Evolutionary conservation across 768 basidiomycete species (phyloP), one percentile per base, ranked within the genome.

Genomic region (Epithele typhae): DNA sequence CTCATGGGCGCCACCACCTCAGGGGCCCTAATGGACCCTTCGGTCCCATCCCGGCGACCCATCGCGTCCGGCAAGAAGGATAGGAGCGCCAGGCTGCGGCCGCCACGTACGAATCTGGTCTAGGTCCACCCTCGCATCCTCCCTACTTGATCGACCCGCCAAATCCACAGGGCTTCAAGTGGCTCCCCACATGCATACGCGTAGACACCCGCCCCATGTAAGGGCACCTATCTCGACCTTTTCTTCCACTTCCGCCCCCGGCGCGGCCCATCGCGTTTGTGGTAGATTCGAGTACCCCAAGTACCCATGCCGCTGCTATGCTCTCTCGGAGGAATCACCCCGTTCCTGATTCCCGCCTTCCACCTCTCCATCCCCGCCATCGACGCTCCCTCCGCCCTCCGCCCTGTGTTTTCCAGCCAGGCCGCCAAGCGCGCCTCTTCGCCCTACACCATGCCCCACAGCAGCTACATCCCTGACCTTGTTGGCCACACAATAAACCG

Each of bases 401-500:
- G 24, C n/a, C n/a, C n/a, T n/a, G 19, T 46, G 27, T n/a, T 21
- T 37, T 17, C 5, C 39, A 17, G 30, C 24, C 12, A n/a, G n/a
- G n/a, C 18, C 30, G 15, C 9, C 38, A 25, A 15, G 11, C 35
- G 25, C 27, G 23, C 38, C 10, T 18, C 37, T 36, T 36, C 18
- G 9, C 35, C 17, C 15, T 36, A 17, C 15, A 19, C 43, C 24
- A 56, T 52, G 51, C 37, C 39, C 19, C 41, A 49, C 41, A 46
- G 43, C 34, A 35, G 27, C 17, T 33, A 36, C 17, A 45, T 52
- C 18, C 51, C 53, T 22, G 43, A 49, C 46, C 59, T 63, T 12
- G 49, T 55, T 30, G 59, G 59, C n/a, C 46, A 53, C 11, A 45
- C 43, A 5, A 58, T 64, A 32, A 56, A 58, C 48, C 37, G 43